A percentile compares a stretch with the other conserved stretches of the same genome.
Conservation (phyloP, 441 rosid species). For the Croton setiger region DNA sequence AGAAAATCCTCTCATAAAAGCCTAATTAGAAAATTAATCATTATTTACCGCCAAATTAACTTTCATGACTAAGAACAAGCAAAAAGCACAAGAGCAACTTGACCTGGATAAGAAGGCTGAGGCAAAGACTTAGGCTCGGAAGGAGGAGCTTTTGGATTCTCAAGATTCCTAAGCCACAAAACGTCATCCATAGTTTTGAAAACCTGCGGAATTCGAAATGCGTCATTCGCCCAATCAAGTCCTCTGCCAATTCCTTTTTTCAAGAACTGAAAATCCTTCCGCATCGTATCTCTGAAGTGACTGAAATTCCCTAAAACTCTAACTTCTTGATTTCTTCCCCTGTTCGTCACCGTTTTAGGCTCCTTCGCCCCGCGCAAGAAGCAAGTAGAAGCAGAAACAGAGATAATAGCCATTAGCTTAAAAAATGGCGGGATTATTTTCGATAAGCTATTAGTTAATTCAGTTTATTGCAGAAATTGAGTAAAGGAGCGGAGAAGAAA, state of each 20-base stretch:
- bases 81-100: background rate
- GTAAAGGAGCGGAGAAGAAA: background rate
- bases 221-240: slow-evolving; percentile 62
- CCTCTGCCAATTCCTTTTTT: slow-evolving; percentile 55
- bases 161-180: slow-evolving; percentile 76
- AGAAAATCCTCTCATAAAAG: too few species aligned
- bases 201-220: slow-evolving; percentile 58
- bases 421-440: background rate
- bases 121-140: slow-evolving; percentile 55
- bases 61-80: background rate
- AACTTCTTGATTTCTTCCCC: slow-evolving; percentile 28
- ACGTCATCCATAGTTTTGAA: slow-evolving; percentile 53
- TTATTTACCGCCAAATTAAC: background rate
- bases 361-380: slow-evolving; percentile 18
- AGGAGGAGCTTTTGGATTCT: slow-evolving; percentile 48
- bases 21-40: background rate
- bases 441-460: background rate
- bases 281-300: slow-evolving; percentile 55
- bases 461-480: background rate
- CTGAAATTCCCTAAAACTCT: slow-evolving; percentile 47
- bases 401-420: background rate
- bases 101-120: slow-evolving; percentile 76
- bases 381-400: slow-evolving; percentile 32
- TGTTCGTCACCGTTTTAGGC: slow-evolving; percentile 33
- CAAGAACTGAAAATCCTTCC: slow-evolving; percentile 61